Evolutionary conservation across 2,329 filamentous ascomycete species (phyloP), one percentile per base, ranked within the genome.

Genomic region (Xylaria sp.): DNA sequence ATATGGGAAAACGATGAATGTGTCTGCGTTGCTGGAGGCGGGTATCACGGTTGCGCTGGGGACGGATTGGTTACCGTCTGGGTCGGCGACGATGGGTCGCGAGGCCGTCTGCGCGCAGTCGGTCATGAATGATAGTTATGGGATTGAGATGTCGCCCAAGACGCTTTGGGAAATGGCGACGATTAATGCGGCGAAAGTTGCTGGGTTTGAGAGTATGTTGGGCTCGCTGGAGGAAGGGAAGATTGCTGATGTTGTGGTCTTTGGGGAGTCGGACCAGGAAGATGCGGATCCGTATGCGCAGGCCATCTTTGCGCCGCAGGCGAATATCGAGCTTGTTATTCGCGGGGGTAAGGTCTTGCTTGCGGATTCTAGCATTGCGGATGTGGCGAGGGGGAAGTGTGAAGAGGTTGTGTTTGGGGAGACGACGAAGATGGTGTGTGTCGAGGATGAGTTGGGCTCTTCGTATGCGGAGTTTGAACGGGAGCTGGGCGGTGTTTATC

Each of bases 201-300:
- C 73, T 1, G 73, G 75, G 7, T 70, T 78, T 68, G 73, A 73
- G 35, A 63, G 71, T 19, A 58, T 72, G 47, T 67, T 79, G 16
- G 78, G 78, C 1, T 75, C 73, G 7, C 70, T 81, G 47, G 72
- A 72, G 3, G 72, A 69, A 18, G 76, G 77, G 0, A 77, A 76
- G 59, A 62, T 71, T 35, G 78, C 78, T 1, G 78, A 80, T 65
- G 63, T 80, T 3, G 72, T 76, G 10, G 69, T 80, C 1, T 77
- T 79, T 55, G 72, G 74, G 54, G 70, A 50, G 1, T 50, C 19
- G 4, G 19, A 19, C 2, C 5, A n/a, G 10, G 35, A 23, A 5
- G 2, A 11, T 6, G 16, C 23, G 46, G 61, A 67, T 51, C 49
- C 61, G 1, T 71, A 59, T 46, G 65, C 53, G 2, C 61, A 65